Conservation (phyloP, 495 filamentous ascomycete genomes). For the Penicillium dipodomyicola region DNA sequence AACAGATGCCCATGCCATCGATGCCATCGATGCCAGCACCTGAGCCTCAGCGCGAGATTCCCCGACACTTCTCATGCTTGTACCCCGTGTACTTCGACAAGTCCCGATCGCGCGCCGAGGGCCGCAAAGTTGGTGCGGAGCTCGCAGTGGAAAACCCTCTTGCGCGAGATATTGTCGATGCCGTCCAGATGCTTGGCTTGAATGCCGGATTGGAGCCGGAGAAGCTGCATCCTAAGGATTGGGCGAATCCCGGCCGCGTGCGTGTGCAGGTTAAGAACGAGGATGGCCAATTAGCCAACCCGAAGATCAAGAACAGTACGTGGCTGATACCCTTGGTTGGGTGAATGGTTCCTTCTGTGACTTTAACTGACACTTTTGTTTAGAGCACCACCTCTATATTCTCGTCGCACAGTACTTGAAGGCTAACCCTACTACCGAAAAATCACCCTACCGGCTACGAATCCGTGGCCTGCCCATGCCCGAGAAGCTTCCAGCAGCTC, state of each 20-base stretch:
- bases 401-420: conserved; percentile 72
- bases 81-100: conserved; percentile 95
- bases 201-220: conserved; percentile 82
- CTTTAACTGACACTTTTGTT: not conserved
- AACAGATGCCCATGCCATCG: conserved; percentile 40
- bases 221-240: conserved; percentile 93
- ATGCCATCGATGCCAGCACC: conserved; percentile 25
- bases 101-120: conserved; percentile 67
- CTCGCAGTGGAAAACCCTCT: conserved; percentile 82
- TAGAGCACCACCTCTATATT: conserved; percentile 81
- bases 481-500: conserved; percentile 62
- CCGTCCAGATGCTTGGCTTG: conserved; percentile 69
- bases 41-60: conserved; percentile 52
- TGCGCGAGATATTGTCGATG: conserved; percentile 84
- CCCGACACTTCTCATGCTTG: conserved; percentile 78
- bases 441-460: conserved; percentile 62
- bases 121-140: conserved; percentile 68
- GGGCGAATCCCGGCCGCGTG: conserved; percentile 93
- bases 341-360: not conserved
- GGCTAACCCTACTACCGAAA: conserved; percentile 70
- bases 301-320: conserved; percentile 73
- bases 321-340: conserved; percentile 9
- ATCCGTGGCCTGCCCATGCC: conserved; percentile 66
- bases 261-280: conserved; percentile 68
- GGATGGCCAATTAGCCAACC: conserved; percentile 44